Conservation (phyloP, 768 basidiomycete species). For the Lyophyllum semitale region DNA sequence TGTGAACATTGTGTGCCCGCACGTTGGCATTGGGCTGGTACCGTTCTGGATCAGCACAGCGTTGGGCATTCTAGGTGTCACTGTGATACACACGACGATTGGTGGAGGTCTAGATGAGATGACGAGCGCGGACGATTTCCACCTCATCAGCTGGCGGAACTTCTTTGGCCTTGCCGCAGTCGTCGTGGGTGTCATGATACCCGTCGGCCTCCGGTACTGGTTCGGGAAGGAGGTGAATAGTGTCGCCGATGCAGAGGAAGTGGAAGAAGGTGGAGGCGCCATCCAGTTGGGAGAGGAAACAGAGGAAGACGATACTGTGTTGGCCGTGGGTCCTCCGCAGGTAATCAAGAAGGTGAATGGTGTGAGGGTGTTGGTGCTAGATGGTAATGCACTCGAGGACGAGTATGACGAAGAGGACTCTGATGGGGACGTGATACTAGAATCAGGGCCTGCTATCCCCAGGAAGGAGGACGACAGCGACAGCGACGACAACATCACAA, state of each 20-base stretch:
- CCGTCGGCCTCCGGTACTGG: conserved; percentile 85
- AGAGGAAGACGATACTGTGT: conserved; percentile 43
- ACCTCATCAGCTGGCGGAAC: conserved; percentile 90
- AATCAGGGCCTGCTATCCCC: conserved; percentile 64
- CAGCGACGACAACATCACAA: conserved; percentile 10
- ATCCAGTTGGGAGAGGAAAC: conserved; percentile 25
- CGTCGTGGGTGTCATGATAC: conserved; percentile 90
- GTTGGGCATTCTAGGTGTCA: conserved; percentile 87
- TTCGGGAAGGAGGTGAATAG: conserved; percentile 65
- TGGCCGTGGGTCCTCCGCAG: conserved; percentile 59
- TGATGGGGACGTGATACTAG: conserved; percentile 74
- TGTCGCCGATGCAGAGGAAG: conserved; percentile 36
- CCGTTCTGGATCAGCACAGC: conserved; percentile 92
- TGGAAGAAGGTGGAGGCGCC: conserved; percentile 22
- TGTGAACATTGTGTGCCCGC: conserved; percentile 89
- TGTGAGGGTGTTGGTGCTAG: conserved; percentile 24
- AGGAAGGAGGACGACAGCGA: conserved; percentile 19
- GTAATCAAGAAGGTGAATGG: conserved; percentile 41
- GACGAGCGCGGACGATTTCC: conserved; percentile 92
- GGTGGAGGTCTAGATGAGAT: conserved; percentile 92
- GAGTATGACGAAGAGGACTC: conserved; percentile 46
- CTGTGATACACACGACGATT: conserved; percentile 94
- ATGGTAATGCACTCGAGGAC: conserved; percentile 37
- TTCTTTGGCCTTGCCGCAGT: conserved; percentile 84
- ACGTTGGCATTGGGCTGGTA: conserved; percentile 82